Conservation (phyloP, 108 stramenopile species). For the Cylindrotheca closterium region DNA sequence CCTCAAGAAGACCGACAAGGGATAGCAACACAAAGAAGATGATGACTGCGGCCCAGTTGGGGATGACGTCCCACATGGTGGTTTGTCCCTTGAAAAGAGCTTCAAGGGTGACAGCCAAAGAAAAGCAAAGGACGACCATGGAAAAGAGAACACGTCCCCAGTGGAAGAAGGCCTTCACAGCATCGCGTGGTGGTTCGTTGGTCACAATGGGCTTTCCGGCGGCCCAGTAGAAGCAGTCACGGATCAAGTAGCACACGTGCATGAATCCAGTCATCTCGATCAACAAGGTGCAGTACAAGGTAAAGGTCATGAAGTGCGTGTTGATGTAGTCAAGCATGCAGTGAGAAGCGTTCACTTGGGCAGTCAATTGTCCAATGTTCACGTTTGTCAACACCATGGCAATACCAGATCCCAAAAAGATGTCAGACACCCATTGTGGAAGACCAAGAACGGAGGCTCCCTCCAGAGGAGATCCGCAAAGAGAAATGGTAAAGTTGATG, state of each 20-base stretch:
- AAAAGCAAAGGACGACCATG: slow-evolving; percentile 41
- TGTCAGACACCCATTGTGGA: slow-evolving; percentile 46
- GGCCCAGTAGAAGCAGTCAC: slow-evolving; percentile 37
- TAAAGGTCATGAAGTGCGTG: slow-evolving; percentile 76
- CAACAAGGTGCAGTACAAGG: slow-evolving; percentile 49
- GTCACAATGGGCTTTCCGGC: slow-evolving; percentile 54
- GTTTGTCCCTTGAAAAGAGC: slow-evolving; percentile 65
- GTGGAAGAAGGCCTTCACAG: slow-evolving; percentile 33
- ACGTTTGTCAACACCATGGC: slow-evolving; percentile 76
- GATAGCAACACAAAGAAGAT: slow-evolving; percentile 59
- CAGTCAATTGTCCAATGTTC: slow-evolving; percentile 74
- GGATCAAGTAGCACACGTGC: slow-evolving; percentile 66
- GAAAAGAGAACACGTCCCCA: slow-evolving; percentile 57
- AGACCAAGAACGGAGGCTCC: slow-evolving; percentile 61
- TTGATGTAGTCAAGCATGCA: slow-evolving; percentile 88
- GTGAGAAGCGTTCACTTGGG: slow-evolving; percentile 79
- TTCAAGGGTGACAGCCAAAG: slow-evolving; percentile 56
- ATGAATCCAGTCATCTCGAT: slow-evolving; percentile 66
- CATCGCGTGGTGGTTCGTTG: slow-evolving; percentile 51
- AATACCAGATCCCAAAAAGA: slow-evolving; percentile 76
- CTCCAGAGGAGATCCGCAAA: slow-evolving; percentile 57
- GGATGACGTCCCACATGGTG: slow-evolving; percentile 58
- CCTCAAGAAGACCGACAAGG: slow-evolving; percentile 69
- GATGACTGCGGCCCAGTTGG: slow-evolving; percentile 38
- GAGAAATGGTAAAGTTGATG: slow-evolving; percentile 70